Base-by-base conservation (phyloP, 2,329 filamentous ascomycete genomes). In the Tolypocladium pustulatum region DNA sequence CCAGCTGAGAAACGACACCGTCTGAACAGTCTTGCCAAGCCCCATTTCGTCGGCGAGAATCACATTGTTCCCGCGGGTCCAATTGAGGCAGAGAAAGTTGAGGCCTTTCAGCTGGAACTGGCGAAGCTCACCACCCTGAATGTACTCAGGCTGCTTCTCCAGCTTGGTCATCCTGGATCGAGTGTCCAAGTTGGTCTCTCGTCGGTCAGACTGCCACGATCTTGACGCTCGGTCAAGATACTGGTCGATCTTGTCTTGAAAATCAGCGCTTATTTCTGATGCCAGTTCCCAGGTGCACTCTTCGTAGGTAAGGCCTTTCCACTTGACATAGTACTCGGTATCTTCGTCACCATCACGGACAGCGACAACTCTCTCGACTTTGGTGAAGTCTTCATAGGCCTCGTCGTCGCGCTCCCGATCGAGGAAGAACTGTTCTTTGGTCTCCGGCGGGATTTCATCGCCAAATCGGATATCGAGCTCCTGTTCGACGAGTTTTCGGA, bases 31-130 rank as follows among this genome's bases (percentile, higher is more conserved):
- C 76, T 99, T 99, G 34, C 94, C 94, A 17, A 99, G 81, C 66
- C 94, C 94, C 94, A 99, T 99, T 75, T 99, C 94, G 70, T 99
- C 94, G 55, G 94, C 94, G 57, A 99, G 82, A 66, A 99, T 97
- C 68, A 97, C 94, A 66, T 97, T 99, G 72, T 94, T 94, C 58
- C 86, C 87, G 67, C 89, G 87, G 57, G 89, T 90, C 95, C 95
- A 99, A 73, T 97, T 96, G 74, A 96, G 91, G 53, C 90, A 90
- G 62, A 99, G 79, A 73, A 97, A 99, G 76, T 97, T 97, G 61
- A 99, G 78, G 36, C 95, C 94, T 64, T 88, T 90, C 66, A 97
- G 82, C 73, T 99, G 95, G 71, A 99, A 99, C 63, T 92, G 87
- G 65, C 94, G 87, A 57, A 99, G 82, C 71, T 94, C 84, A 51